Percentiles rank a stretch among this genome's conserved stretches.
These are phyloP conservation scores for Naganishia randhawae DNA, from an alignment of 768 basidiomycete genomes.

Conservation along the genomic window DNA sequence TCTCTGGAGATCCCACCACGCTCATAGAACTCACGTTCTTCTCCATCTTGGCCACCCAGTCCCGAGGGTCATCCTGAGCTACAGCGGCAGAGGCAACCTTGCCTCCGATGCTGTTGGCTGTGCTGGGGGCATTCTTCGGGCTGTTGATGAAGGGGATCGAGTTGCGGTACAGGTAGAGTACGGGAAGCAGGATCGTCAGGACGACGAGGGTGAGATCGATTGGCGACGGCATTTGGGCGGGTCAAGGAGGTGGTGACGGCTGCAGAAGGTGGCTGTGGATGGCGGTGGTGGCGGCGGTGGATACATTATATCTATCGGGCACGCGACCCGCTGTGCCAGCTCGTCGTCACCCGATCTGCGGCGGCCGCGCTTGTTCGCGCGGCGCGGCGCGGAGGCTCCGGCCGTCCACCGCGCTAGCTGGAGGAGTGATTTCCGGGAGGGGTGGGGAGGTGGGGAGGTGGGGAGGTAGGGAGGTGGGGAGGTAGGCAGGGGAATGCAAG, in stretches of 20 bases:
- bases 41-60: conserved; percentile 93
- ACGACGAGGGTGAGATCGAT: conserved; percentile 49
- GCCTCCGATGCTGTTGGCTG: conserved; percentile 17
- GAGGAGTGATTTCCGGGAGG: not conserved
- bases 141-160: conserved; percentile 41
- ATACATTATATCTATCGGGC: too few species aligned
- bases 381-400: not conserved
- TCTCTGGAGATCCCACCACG: not conserved
- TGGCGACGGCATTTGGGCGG: conserved; percentile 44
- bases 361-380: not conserved
- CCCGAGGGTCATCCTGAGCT: conserved; percentile 66
- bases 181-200: conserved; percentile 54
- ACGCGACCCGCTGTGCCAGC: not conserved
- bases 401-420: not conserved
- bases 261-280: not conserved
- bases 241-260: not conserved
- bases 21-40: conserved; percentile 64
- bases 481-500: too few species aligned
- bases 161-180: conserved; percentile 43
- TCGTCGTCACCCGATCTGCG: not conserved
- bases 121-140: conserved; percentile 22
- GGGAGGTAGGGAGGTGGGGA: too few species aligned
- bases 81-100: conserved; percentile 8
- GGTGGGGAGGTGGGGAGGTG: too few species aligned
- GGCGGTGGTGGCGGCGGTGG: too few species aligned